phyloP scores from a whole-genome alignment of 768 basidiomycete species.

The Lentinula lateritia region DNA sequence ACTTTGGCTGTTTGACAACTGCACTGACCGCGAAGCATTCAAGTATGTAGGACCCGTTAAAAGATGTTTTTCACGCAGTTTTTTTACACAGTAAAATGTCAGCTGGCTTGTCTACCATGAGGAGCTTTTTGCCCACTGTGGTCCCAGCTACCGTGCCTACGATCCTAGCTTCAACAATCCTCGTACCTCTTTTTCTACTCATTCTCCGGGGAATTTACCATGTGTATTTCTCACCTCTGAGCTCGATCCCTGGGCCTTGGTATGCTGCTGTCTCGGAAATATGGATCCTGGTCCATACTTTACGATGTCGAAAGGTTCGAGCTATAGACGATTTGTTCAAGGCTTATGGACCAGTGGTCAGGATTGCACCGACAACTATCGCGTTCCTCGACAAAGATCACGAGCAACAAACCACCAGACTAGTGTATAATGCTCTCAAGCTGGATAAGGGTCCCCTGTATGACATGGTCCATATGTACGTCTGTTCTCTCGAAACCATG shows the following conservation, averaged over 20 bases:
- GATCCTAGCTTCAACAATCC: slow-evolving; percentile 9
- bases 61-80: too few species aligned
- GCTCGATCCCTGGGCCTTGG: slow-evolving; percentile 75
- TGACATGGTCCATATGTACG: slow-evolving; percentile 75
- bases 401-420: slow-evolving; percentile 41
- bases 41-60: too few species aligned
- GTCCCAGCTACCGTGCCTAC: background rate
- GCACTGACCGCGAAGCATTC: too few species aligned
- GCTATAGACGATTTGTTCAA: slow-evolving; percentile 64
- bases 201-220: slow-evolving; percentile 31
- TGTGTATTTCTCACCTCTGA: slow-evolving; percentile 61
- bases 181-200: slow-evolving; percentile 9
- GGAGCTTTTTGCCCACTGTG: background rate
- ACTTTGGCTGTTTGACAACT: too few species aligned
- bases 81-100: too few species aligned
- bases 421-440: slow-evolving; percentile 70
- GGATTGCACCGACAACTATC: slow-evolving; percentile 74
- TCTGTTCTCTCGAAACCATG: slow-evolving; percentile 12
- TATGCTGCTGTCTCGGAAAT: slow-evolving; percentile 69
- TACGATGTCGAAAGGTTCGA: slow-evolving; percentile 70
- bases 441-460: slow-evolving; percentile 80
- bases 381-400: slow-evolving; percentile 64
- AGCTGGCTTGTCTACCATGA: background rate
- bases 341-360: slow-evolving; percentile 70
- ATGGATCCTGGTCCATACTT: slow-evolving; percentile 65